These are phyloP conservation scores for Pichia sp. DNA, from an alignment of 1,139 yeast genomes.

Conservation along the genomic window DNA sequence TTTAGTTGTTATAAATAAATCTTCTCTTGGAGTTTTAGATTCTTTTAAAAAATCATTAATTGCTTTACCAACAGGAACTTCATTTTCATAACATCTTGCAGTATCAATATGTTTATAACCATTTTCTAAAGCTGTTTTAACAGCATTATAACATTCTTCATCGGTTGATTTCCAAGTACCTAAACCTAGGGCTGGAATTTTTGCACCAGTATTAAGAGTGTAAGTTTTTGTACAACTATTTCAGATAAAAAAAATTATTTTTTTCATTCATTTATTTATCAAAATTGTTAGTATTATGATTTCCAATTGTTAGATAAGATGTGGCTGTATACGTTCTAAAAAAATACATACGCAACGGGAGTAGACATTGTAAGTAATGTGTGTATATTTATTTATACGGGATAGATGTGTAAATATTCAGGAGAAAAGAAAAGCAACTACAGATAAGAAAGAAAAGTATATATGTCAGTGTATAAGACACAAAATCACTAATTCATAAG, in stretches of 20 bases:
- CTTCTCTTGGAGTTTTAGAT: constrained; percentile 38
- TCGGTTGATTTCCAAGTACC: constrained; percentile 55
- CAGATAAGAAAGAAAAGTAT: too few relatives aligned
- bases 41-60: constrained; percentile 31
- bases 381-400: too few relatives aligned
- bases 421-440: too few relatives aligned
- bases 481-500: too few relatives aligned
- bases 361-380: too few relatives aligned
- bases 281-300: too few relatives aligned
- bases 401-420: too few relatives aligned
- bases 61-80: constrained; percentile 48
- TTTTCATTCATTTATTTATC: too few relatives aligned
- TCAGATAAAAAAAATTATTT: not conserved
- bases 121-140: constrained; percentile 47
- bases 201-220: constrained; percentile 15
- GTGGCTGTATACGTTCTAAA: not conserved
- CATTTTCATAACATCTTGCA: constrained; percentile 51
- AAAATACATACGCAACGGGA: too few relatives aligned
- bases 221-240: constrained; percentile 2
- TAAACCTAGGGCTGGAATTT: constrained; percentile 53
- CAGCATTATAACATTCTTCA: constrained; percentile 57
- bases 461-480: too few relatives aligned
- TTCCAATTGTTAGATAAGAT: too few relatives aligned
- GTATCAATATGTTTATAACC: constrained; percentile 60
- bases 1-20: constrained; percentile 44